These are phyloP conservation scores for Phtheirospermum japonicum DNA, from an alignment of 257 asterid species.

Conservation along the genomic window DNA sequence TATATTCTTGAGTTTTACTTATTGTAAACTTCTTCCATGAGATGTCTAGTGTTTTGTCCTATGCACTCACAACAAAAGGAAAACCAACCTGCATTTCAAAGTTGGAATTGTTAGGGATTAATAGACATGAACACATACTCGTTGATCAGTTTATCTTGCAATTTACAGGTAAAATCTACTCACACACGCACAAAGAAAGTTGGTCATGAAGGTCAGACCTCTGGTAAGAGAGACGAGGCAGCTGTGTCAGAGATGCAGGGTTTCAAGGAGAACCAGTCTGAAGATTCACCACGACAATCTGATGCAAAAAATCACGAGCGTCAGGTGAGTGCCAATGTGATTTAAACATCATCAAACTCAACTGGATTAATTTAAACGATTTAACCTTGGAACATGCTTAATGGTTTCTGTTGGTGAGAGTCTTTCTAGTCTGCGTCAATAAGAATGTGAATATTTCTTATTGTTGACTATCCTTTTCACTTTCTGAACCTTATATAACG, in stretches of 20 bases:
- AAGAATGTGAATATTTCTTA: background rate
- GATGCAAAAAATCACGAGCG: slow-evolving; percentile 36
- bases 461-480: background rate
- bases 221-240: slow-evolving; percentile 46
- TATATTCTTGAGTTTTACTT: background rate
- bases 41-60: slow-evolving; percentile 6
- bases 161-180: slow-evolving; percentile 45
- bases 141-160: slow-evolving; percentile 1
- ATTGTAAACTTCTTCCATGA: background rate
- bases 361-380: background rate
- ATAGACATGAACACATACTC: slow-evolving; percentile 5
- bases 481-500: background rate
- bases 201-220: slow-evolving; percentile 52
- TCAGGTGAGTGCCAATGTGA: slow-evolving; percentile 38
- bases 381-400: slow-evolving; percentile 7
- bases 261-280: slow-evolving; percentile 30
- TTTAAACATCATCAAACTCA: slow-evolving; percentile 11
- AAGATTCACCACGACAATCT: slow-evolving; percentile 34
- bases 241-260: slow-evolving; percentile 35
- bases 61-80: background rate
- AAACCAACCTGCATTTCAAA: slow-evolving; percentile 9
- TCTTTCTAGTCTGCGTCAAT: background rate
- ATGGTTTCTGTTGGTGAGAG: background rate
- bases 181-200: slow-evolving; percentile 48
- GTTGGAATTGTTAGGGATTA: slow-evolving; percentile 4